A percentile compares a stretch with the other conserved stretches of the same genome.
Conservation (phyloP, 176 grass and related monocot species). For the Aechmea fasciata region DNA sequence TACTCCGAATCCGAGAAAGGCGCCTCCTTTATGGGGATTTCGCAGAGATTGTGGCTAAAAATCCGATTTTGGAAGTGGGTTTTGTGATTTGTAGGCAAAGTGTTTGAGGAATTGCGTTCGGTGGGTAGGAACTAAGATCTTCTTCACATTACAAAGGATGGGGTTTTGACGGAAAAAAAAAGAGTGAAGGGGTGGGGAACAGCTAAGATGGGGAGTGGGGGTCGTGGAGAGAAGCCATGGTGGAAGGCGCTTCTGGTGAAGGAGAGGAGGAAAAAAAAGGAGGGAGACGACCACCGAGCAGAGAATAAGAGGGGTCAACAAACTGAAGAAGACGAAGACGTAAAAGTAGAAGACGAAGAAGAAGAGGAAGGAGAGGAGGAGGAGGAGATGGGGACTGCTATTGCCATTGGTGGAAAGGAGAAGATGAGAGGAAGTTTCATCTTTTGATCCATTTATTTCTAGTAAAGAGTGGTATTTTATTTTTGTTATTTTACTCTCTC, state of each 20-base stretch:
- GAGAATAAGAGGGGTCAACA: no score
- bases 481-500: not conserved
- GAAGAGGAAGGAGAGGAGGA: not conserved
- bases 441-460: no score
- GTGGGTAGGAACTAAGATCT: no score
- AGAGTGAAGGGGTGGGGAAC: no score
- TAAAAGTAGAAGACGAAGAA: constrained; percentile 10
- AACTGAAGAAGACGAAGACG: not conserved
- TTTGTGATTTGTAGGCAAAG: no score
- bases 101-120: not conserved
- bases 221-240: no score
- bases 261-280: no score
- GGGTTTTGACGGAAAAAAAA: no score
- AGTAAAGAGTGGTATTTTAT: not conserved
- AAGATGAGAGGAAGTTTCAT: not conserved
- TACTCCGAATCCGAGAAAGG: not conserved
- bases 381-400: not conserved
- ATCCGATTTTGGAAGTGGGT: not conserved
- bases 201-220: no score
- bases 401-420: not conserved
- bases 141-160: no score
- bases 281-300: no score
- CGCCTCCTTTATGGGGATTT: not conserved
- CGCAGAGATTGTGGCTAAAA: not conserved
- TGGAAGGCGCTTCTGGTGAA: no score